Percentiles rank a stretch among this genome's conserved stretches.
phyloP scores from a whole-genome alignment of 768 basidiomycete species.

The Boletus reticuloceps region DNA sequence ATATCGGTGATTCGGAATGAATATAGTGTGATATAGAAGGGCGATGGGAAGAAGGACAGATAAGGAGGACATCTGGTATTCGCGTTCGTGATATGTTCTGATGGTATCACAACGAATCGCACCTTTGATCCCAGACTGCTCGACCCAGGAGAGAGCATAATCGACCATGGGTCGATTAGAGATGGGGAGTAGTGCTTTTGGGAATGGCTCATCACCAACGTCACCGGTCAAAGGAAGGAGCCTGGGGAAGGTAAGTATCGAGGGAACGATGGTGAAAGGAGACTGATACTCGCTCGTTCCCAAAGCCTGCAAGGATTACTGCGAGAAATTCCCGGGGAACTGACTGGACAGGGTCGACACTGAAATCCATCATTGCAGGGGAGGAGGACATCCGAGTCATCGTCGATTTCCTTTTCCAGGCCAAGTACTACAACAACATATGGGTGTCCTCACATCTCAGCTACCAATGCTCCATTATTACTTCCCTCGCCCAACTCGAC shows the following conservation, averaged over 20 bases:
- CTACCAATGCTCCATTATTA: background rate
- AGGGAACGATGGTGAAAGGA: background rate
- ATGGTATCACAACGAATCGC: slow-evolving; percentile 10
- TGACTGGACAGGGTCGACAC: slow-evolving; percentile 49
- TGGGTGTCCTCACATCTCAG: too few species aligned
- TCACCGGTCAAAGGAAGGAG: slow-evolving; percentile 72
- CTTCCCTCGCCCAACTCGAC: slow-evolving; percentile 3
- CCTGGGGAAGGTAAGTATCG: slow-evolving; percentile 37
- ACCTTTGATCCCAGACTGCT: slow-evolving; percentile 85
- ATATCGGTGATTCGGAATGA: slow-evolving; percentile 67
- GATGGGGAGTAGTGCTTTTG: slow-evolving; percentile 85
- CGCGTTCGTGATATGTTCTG: slow-evolving; percentile 6
- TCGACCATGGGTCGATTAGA: slow-evolving; percentile 88
- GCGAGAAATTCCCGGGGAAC: slow-evolving; percentile 80
- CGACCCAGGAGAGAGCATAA: slow-evolving; percentile 81
- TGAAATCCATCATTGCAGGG: slow-evolving; percentile 56
- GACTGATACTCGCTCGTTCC: slow-evolving; percentile 66
- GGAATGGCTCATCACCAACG: slow-evolving; percentile 77
- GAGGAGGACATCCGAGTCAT: slow-evolving; percentile 9
- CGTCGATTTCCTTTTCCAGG: slow-evolving; percentile 23
- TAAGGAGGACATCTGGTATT: slow-evolving; percentile 73
- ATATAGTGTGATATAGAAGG: slow-evolving; percentile 80
- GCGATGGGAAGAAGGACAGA: slow-evolving; percentile 79
- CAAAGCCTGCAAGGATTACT: slow-evolving; percentile 86
- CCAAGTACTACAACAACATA: too few species aligned